These are phyloP conservation scores for Suhomyces sp. DNA, from an alignment of 805 yeast genomes.

Conservation along the genomic window DNA sequence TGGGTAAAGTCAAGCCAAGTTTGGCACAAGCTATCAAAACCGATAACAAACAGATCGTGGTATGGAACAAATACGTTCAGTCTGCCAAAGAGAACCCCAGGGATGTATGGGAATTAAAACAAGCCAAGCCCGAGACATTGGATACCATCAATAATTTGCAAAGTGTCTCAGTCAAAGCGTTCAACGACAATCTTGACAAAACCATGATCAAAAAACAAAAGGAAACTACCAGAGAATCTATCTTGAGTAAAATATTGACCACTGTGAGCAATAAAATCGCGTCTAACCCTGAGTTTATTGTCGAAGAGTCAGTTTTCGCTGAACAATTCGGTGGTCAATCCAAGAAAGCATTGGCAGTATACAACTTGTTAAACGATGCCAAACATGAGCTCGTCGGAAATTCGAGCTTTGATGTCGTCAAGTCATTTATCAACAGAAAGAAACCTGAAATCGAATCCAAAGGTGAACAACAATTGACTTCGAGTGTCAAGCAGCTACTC, in stretches of 20 bases:
- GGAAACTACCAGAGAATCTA: constrained; percentile 43
- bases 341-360: constrained; percentile 34
- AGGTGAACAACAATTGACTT: constrained; percentile 30
- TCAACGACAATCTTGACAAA: constrained; percentile 38
- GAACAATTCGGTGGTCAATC: constrained; percentile 16
- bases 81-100: constrained; percentile 56
- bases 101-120: constrained; percentile 50
- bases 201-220: constrained; percentile 44
- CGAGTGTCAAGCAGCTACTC: constrained; percentile 34
- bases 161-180: constrained; percentile 19
- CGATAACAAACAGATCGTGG: constrained; percentile 67
- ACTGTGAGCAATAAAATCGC: constrained; percentile 25
- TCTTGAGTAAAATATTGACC: constrained; percentile 45
- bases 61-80: constrained; percentile 73
- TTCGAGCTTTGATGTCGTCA: constrained; percentile 17
- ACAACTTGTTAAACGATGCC: constrained; percentile 25
- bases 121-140: constrained; percentile 40
- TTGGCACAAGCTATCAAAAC: constrained; percentile 61
- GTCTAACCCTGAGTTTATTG: constrained; percentile 5
- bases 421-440: constrained; percentile 31
- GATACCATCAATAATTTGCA: constrained; percentile 20
- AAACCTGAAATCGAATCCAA: constrained; percentile 31
- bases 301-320: constrained; percentile 14
- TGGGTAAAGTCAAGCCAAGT: constrained; percentile 84
- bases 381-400: constrained; percentile 23